Percentiles rank a stretch among this genome's conserved stretches.
Evolutionary conservation across 306 rosid species (phyloP).

Genomic region (Cicer yamashitae): DNA sequence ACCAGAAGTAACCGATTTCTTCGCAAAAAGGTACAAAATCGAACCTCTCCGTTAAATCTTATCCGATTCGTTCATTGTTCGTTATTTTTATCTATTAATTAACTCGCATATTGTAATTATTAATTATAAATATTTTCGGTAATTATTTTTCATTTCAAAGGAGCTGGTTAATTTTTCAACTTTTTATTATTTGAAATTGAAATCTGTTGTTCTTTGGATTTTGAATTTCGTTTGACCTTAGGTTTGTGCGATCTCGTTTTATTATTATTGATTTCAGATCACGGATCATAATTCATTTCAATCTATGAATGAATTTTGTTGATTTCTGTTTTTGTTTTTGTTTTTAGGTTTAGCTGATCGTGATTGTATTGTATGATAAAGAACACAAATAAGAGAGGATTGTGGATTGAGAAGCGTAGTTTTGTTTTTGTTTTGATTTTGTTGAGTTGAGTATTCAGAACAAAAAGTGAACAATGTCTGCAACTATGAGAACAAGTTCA

Average conservation of each 20-base stretch:
- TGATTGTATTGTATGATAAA: conserved; percentile 32
- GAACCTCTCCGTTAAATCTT: conserved; percentile 41
- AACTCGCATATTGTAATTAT: conserved; percentile 13
- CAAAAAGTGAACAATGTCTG: conserved; percentile 37
- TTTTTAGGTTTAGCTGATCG: conserved; percentile 41
- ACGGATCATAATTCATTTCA: conserved; percentile 30
- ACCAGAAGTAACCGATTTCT: conserved; percentile 40
- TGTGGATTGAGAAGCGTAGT: conserved; percentile 35
- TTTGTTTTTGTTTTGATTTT: conserved; percentile 21
- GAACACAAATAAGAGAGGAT: conserved; percentile 35
- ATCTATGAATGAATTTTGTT: conserved; percentile 18
- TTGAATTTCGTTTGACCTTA: conserved; percentile 40
- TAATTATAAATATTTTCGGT: not conserved
- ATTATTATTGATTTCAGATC: not conserved
- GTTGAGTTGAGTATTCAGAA: conserved; percentile 35
- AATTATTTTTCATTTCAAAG: not conserved
- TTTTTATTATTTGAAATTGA: conserved; percentile 8
- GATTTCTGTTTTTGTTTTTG: not conserved
- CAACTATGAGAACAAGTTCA: conserved; percentile 60
- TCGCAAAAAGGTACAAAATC: conserved; percentile 32
- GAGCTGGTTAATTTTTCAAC: not conserved
- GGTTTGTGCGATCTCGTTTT: conserved; percentile 35
- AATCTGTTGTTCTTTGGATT: not conserved
- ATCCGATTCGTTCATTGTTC: conserved; percentile 33
- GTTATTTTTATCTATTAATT: conserved; percentile 13